Conservation (phyloP, 257 asterid genomes). For the Nicotiana attenuata region DNA sequence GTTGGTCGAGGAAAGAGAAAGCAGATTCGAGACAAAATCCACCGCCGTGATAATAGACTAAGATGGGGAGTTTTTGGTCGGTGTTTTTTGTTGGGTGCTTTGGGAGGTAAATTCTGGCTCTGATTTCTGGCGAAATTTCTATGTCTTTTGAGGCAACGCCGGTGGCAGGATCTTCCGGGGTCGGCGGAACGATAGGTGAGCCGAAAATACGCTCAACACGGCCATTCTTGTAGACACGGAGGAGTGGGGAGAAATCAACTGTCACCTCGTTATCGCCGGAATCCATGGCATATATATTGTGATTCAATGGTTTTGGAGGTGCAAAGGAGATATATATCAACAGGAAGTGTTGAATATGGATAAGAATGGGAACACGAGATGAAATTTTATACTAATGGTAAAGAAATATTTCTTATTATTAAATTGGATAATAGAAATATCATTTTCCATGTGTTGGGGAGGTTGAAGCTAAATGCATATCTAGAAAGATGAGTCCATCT, state of each 20-base stretch:
- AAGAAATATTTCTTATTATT: too few species aligned
- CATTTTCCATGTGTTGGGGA: too few species aligned
- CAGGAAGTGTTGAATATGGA: background rate
- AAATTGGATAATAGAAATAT: too few species aligned
- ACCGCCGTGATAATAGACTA: conserved; percentile 28
- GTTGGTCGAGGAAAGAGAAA: conserved; percentile 22
- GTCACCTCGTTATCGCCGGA: conserved; percentile 10
- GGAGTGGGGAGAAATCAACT: conserved; percentile 11
- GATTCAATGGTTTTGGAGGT: background rate
- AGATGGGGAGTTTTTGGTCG: conserved; percentile 23
- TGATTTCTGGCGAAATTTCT: conserved; percentile 19
- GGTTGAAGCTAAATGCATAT: too few species aligned
- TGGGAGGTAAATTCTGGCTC: conserved; percentile 33
- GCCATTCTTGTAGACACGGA: conserved; percentile 31
- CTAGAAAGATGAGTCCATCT: too few species aligned
- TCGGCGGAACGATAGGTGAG: conserved; percentile 21
- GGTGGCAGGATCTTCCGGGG: conserved; percentile 12
- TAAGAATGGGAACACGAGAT: background rate
- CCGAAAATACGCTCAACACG: conserved; percentile 20
- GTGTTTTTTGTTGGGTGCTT: background rate
- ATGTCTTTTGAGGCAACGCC: conserved; percentile 31
- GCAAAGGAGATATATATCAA: background rate
- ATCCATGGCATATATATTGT: background rate
- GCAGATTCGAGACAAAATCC: conserved; percentile 29
- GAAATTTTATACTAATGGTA: background rate